A percentile compares a stretch with the other conserved stretches of the same genome.
These are phyloP conservation scores for Cucurbita ficifolia DNA, from an alignment of 306 rosid genomes.

Conservation along the genomic window DNA sequence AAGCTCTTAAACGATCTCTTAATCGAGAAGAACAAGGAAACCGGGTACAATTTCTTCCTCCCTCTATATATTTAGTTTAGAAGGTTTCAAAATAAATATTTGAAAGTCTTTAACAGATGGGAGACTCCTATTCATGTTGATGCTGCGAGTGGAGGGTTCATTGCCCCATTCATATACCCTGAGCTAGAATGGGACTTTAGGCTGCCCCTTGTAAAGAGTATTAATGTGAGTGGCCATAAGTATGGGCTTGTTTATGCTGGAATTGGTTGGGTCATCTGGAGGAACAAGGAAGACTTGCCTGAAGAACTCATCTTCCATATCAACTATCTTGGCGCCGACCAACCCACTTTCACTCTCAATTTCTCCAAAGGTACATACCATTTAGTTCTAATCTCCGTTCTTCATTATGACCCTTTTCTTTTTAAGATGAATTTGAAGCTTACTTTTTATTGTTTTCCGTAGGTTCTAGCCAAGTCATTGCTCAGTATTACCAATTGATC, in stretches of 20 bases:
- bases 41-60: conserved; percentile 37
- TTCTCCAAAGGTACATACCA: conserved; percentile 56
- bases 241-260: conserved; percentile 91
- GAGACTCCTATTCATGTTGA: conserved; percentile 95
- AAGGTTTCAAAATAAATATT: too few relatives aligned
- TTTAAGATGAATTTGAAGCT: not conserved
- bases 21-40: conserved; percentile 45
- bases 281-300: conserved; percentile 69
- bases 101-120: conserved; percentile 33
- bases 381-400: not conserved
- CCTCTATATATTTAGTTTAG: not conserved
- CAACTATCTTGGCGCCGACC: conserved; percentile 91
- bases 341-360: conserved; percentile 95
- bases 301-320: conserved; percentile 92
- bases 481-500: conserved; percentile 84
- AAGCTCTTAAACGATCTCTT: conserved; percentile 66
- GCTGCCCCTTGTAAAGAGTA: conserved; percentile 75
- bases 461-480: conserved; percentile 93
- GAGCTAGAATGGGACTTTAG: conserved; percentile 87
- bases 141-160: conserved; percentile 95
- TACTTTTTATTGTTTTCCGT: conserved; percentile 10
- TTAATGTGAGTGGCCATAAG: conserved; percentile 90
- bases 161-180: conserved; percentile 82
- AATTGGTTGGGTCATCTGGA: conserved; percentile 87
- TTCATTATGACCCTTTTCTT: not conserved